Evolutionary conservation across 2,329 filamentous ascomycete genomes (phyloP).

Genomic region (Venturia aucupariae): DNA sequence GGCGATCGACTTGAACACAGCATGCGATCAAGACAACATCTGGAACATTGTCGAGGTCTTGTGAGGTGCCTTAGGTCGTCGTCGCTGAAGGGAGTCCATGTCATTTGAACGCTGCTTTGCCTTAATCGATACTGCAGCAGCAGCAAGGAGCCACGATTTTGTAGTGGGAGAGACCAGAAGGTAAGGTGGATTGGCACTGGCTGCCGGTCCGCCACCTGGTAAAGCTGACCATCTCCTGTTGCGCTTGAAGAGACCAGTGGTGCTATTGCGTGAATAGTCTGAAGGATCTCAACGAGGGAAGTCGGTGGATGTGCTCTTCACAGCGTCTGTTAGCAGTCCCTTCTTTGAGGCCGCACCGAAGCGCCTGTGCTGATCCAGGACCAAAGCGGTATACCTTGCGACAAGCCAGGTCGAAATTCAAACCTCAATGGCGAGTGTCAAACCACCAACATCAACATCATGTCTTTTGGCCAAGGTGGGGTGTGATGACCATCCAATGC

Average conservation of each 20-base stretch:
- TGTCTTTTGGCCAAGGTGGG: background rate
- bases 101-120: constrained; percentile 32
- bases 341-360: too few relatives aligned
- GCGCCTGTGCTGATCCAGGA: too few relatives aligned
- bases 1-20: constrained; percentile 34
- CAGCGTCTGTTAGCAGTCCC: too few relatives aligned
- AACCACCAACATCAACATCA: background rate
- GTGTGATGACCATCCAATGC: background rate
- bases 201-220: constrained; percentile 7
- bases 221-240: constrained; percentile 28
- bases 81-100: constrained; percentile 30
- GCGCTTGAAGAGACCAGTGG: constrained; percentile 25
- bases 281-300: too few relatives aligned
- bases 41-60: constrained; percentile 36
- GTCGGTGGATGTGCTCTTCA: too few relatives aligned
- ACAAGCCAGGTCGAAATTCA: too few relatives aligned
- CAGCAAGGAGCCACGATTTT: constrained; percentile 43
- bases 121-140: constrained; percentile 37
- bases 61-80: constrained; percentile 36
- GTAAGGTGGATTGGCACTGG: constrained; percentile 30
- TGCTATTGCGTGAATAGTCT: constrained; percentile 18
- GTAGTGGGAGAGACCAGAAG: constrained; percentile 30
- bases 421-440: too few relatives aligned
- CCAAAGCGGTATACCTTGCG: too few relatives aligned
- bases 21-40: constrained; percentile 41